phyloP scores from a whole-genome alignment of 768 basidiomycete species.

The Tricholoma sp. region DNA sequence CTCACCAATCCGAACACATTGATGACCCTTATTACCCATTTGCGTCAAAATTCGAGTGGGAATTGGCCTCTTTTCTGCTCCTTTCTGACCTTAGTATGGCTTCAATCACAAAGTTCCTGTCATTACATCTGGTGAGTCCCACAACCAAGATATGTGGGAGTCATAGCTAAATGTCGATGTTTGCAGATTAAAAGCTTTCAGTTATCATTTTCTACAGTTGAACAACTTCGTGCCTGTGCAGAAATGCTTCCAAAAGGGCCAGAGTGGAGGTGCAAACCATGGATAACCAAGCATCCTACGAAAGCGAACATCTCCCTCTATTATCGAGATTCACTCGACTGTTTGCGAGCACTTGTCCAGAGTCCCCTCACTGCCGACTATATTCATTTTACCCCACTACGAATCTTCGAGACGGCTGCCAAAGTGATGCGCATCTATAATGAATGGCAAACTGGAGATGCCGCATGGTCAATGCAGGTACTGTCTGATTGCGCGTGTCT shows the following conservation, averaged over 20 bases:
- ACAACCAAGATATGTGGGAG: neutral
- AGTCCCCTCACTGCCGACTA: constrained; percentile 19
- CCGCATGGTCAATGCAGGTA: neutral
- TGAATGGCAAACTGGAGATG: neutral
- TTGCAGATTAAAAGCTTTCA: constrained; percentile 9
- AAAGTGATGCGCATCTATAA: constrained; percentile 2
- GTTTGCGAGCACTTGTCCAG: constrained; percentile 20
- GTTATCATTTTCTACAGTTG: constrained; percentile 7
- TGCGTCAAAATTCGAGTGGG: constrained; percentile 25
- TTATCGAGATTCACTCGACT: constrained; percentile 15
- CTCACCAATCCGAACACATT: too few species aligned
- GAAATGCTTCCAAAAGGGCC: neutral
- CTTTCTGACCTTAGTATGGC: constrained; percentile 23
- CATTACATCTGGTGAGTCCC: constrained; percentile 19
- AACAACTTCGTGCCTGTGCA: neutral
- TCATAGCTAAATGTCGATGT: neutral
- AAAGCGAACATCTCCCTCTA: neutral
- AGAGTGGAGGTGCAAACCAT: neutral
- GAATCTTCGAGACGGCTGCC: constrained; percentile 9
- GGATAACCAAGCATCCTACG: neutral
- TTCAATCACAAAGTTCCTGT: constrained; percentile 21
- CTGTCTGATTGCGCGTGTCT: neutral
- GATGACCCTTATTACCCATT: neutral
- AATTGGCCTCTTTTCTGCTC: constrained; percentile 23
- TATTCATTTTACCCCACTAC: constrained; percentile 16